Conservation (phyloP, 78 protist species). For the Emiliania huxleyi region DNA sequence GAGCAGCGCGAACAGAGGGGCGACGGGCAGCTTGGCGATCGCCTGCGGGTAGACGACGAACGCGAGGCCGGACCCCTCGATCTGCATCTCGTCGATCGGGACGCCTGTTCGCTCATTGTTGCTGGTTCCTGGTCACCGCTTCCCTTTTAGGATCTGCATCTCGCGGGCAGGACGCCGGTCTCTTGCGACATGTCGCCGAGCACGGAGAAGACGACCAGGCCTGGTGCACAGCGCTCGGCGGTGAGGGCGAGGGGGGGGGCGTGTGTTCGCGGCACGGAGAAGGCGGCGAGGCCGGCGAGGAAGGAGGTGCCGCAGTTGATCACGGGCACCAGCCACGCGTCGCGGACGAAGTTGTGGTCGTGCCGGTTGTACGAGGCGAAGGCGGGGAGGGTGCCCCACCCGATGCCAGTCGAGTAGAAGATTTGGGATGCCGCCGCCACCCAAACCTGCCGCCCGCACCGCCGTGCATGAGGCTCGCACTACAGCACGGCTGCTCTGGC, state of each 20-base stretch:
- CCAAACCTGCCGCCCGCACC: background rate
- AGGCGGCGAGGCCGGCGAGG: slow-evolving; percentile 19
- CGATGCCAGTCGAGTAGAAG: background rate
- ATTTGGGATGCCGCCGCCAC: background rate
- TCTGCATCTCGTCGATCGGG: background rate
- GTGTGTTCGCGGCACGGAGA: background rate
- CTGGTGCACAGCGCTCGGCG: no score
- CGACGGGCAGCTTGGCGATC: background rate
- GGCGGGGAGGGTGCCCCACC: background rate
- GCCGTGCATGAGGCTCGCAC: no score
- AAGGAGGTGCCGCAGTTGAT: background rate
- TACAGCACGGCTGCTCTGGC: no score
- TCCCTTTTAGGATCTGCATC: no score
- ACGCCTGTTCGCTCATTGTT: no score
- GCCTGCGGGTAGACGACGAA: slow-evolving; percentile 3
- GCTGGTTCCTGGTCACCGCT: no score
- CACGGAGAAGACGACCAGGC: slow-evolving; percentile 15
- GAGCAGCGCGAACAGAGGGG: background rate
- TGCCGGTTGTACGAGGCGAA: background rate
- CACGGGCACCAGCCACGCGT: background rate
- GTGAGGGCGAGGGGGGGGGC: background rate
- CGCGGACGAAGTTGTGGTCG: background rate
- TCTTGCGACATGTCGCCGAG: background rate
- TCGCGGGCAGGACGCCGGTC: no score
- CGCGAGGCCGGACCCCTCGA: slow-evolving; percentile 31